These are phyloP conservation scores for Hypsizygus marmoreus DNA, from an alignment of 768 basidiomycete species.

Conservation along the genomic window DNA sequence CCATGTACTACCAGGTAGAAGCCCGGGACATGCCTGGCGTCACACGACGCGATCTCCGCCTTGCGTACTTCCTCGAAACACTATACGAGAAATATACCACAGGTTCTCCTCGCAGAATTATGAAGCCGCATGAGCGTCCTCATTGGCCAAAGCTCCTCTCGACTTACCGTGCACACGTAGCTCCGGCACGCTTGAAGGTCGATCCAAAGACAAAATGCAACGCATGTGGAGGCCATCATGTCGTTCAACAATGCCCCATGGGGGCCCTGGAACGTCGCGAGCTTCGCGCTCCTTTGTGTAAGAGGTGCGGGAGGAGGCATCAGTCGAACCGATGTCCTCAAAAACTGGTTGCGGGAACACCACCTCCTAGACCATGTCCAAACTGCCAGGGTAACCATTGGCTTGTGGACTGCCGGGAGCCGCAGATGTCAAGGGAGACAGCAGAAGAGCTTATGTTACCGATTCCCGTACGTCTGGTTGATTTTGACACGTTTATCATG, in stretches of 20 bases:
- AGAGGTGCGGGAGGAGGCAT: slow-evolving; percentile 1
- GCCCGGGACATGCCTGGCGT: slow-evolving; percentile 36
- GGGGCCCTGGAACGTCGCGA: neutral
- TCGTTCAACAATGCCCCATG: neutral
- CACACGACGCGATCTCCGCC: slow-evolving; percentile 52
- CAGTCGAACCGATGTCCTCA: slow-evolving; percentile 8
- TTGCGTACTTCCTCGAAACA: slow-evolving; percentile 45
- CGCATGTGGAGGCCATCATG: slow-evolving; percentile 7
- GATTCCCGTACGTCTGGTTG: neutral
- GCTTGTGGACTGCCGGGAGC: slow-evolving; percentile 18
- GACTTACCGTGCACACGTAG: neutral
- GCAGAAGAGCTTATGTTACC: slow-evolving; percentile 14
- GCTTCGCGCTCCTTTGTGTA: slow-evolving; percentile 2
- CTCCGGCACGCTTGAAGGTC: neutral
- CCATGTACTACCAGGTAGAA: neutral
- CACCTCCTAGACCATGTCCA: slow-evolving; percentile 5
- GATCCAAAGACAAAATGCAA: neutral
- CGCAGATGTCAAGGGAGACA: slow-evolving; percentile 9
- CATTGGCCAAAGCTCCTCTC: slow-evolving; percentile 7
- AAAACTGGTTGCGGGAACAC: neutral
- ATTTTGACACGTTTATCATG: neutral
- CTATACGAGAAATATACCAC: slow-evolving; percentile 7
- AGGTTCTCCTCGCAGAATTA: neutral
- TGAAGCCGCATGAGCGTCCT: neutral
- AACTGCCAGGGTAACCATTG: slow-evolving; percentile 21